Conservation (phyloP, 495 filamentous ascomycete species). For the Neurospora discreta region DNA sequence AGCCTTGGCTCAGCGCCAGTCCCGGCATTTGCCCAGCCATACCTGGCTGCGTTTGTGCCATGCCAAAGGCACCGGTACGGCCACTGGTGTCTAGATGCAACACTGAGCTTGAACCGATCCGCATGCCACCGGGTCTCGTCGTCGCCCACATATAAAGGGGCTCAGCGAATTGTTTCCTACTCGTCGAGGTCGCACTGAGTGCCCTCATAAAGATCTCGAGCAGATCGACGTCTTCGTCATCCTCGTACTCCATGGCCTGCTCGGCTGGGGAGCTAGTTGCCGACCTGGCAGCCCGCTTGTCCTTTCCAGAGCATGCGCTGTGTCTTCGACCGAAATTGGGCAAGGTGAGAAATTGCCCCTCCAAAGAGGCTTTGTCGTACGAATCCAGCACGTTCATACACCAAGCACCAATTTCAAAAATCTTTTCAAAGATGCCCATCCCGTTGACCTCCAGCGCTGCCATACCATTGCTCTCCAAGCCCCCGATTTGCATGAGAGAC, state of each 20-base stretch:
- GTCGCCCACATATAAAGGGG: slow-evolving; percentile 6
- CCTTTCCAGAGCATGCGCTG: background rate
- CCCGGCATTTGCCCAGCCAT: background rate
- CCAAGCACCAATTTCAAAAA: slow-evolving; percentile 43
- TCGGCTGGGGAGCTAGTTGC: background rate
- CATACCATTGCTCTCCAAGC: slow-evolving; percentile 3
- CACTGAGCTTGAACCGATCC: background rate
- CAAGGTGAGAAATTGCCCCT: background rate
- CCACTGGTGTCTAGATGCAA: background rate
- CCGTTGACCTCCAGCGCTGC: slow-evolving; percentile 49
- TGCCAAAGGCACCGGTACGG: background rate
- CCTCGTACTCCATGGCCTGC: slow-evolving; percentile 4
- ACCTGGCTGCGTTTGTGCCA: background rate
- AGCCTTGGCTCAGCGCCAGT: background rate
- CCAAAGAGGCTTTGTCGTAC: slow-evolving; percentile 7
- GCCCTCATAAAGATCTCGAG: slow-evolving; percentile 12
- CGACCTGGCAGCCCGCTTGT: slow-evolving; percentile 5
- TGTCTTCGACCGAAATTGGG: background rate
- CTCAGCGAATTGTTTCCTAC: slow-evolving; percentile 10
- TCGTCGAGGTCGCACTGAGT: slow-evolving; percentile 9
- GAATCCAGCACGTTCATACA: slow-evolving; percentile 39
- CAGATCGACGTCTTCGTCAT: slow-evolving; percentile 2
- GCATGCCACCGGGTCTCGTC: slow-evolving; percentile 8
- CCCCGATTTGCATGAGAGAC: slow-evolving; percentile 22
- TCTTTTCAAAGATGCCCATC: slow-evolving; percentile 45